These are phyloP conservation scores for Cutaneotrichosporon cyanovorans DNA, from an alignment of 1,284 basidiomycete species.

Conservation along the genomic window DNA sequence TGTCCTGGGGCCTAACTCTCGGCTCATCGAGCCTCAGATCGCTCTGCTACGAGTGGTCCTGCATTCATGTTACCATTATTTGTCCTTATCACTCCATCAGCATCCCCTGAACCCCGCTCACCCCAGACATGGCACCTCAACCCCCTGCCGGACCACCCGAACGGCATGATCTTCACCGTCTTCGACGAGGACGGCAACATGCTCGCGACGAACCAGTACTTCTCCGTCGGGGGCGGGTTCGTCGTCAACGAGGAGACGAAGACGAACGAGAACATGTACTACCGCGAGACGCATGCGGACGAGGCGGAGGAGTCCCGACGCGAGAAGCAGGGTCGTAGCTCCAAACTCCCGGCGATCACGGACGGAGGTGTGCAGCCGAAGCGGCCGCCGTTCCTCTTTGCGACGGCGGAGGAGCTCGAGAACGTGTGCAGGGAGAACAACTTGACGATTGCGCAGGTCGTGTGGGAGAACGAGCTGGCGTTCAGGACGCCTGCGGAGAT, in stretches of 20 bases:
- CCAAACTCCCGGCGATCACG: neutral
- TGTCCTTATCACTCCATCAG: too few relatives aligned
- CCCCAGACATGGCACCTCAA: constrained; percentile 34
- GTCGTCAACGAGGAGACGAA: constrained; percentile 52
- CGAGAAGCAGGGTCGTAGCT: constrained; percentile 50
- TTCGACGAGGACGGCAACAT: constrained; percentile 74
- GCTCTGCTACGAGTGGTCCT: too few relatives aligned
- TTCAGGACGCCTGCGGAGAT: constrained; percentile 71
- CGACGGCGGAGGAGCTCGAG: constrained; percentile 23
- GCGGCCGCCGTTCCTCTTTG: constrained; percentile 54
- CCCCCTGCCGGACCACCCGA: constrained; percentile 52
- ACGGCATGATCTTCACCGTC: constrained; percentile 85
- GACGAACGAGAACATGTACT: constrained; percentile 88
- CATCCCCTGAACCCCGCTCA: too few relatives aligned
- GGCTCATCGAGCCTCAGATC: too few relatives aligned
- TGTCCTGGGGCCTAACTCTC: too few relatives aligned
- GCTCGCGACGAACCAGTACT: constrained; percentile 91
- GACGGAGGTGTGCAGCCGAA: constrained; percentile 1
- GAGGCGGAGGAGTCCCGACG: constrained; percentile 69
- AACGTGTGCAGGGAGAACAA: constrained; percentile 42
- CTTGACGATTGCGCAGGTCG: constrained; percentile 89
- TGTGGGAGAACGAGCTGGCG: constrained; percentile 87
- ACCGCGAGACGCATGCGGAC: constrained; percentile 84
- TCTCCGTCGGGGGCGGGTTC: constrained; percentile 78
- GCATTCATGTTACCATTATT: too few relatives aligned